Conservation (phyloP, 108 stramenopile species). For the Seminavis robusta region DNA sequence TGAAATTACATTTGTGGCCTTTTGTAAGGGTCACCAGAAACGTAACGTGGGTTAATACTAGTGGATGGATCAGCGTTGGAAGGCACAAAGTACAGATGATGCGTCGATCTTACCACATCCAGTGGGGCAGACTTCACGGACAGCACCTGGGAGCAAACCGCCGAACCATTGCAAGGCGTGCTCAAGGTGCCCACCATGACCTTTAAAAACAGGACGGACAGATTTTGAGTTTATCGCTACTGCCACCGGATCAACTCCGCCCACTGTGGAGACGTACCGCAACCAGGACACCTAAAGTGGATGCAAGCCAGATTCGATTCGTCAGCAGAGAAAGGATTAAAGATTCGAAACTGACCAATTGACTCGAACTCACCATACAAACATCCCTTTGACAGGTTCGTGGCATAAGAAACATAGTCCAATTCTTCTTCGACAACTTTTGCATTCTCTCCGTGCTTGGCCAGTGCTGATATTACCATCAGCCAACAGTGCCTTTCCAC, state of each 20-base stretch:
- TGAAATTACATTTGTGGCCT: conserved; percentile 76
- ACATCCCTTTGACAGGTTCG: conserved; percentile 75
- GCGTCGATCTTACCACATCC: conserved; percentile 55
- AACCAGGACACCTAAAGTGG: no score
- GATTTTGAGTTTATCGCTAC: neutral
- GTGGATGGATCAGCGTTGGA: no score
- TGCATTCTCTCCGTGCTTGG: conserved; percentile 48
- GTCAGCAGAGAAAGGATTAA: no score
- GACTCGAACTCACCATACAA: no score
- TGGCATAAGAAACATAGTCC: conserved; percentile 83
- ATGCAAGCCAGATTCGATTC: no score
- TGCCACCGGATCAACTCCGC: neutral
- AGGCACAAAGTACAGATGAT: neutral
- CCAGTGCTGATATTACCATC: conserved; percentile 4
- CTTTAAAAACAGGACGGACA: neutral
- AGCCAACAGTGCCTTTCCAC: conserved; percentile 59
- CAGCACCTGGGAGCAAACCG: conserved; percentile 28
- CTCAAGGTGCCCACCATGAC: conserved; percentile 58
- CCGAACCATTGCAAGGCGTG: conserved; percentile 79
- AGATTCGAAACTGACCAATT: no score
- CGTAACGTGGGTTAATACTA: no score
- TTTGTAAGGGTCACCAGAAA: no score
- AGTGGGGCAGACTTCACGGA: conserved; percentile 69
- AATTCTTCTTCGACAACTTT: conserved; percentile 65
- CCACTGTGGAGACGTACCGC: conserved; percentile 40